Conservation (phyloP, 192 early-diverging fungal species). For the Coemansia sp. region DNA sequence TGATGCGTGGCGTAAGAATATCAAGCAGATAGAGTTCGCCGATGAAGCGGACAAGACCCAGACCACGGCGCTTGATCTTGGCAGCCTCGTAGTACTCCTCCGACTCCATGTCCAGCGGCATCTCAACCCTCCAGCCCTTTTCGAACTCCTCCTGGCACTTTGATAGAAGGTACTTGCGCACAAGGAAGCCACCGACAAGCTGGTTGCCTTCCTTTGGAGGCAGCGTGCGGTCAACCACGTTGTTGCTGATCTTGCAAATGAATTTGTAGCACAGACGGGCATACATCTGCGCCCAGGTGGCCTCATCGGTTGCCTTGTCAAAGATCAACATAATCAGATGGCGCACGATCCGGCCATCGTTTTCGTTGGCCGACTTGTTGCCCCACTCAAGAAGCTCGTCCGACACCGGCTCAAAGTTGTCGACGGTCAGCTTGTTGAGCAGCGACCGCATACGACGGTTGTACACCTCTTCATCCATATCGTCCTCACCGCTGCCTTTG, state of each 20-base stretch:
- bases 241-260: conserved; percentile 63
- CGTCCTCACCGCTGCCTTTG: conserved; percentile 48
- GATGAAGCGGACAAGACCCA: conserved; percentile 92
- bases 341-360: conserved; percentile 70
- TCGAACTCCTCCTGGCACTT: conserved; percentile 97
- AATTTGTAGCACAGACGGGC: conserved; percentile 82
- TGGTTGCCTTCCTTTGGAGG: conserved; percentile 57
- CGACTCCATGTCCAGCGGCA: conserved; percentile 73
- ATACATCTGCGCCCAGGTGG: conserved; percentile 88
- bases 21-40: conserved; percentile 91
- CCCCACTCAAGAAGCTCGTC: conserved; percentile 80
- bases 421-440: conserved; percentile 96
- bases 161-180: conserved; percentile 90
- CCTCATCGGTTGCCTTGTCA: conserved; percentile 94
- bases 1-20: conserved; percentile 93
- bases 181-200: conserved; percentile 65
- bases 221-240: conserved; percentile 64
- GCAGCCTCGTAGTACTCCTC: conserved; percentile 80
- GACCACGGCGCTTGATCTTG: conserved; percentile 92
- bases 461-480: conserved; percentile 61
- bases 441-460: conserved; percentile 83
- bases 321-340: conserved; percentile 86
- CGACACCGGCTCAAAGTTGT: conserved; percentile 88
- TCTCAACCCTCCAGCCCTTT: conserved; percentile 80
- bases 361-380: conserved; percentile 67